A percentile compares a stretch with the other conserved stretches of the same genome.
These are phyloP conservation scores for Pyrenophora graminea DNA, from an alignment of 2,329 filamentous ascomycete genomes.

Conservation along the genomic window DNA sequence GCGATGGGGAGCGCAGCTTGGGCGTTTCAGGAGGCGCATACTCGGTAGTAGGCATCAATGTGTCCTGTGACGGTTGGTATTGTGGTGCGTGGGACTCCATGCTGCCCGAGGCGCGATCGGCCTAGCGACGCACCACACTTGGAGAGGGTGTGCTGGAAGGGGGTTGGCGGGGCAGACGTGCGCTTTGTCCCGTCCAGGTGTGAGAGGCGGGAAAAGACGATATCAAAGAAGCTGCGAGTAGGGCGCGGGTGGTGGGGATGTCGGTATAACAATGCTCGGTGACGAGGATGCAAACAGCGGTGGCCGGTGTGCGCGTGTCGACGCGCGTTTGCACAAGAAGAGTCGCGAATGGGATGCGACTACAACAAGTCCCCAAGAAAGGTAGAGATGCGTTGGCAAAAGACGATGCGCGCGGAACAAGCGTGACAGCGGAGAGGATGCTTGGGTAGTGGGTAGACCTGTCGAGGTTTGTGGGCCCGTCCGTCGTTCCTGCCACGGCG, in stretches of 20 bases:
- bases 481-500: slow-evolving; percentile 4
- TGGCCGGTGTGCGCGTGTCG: slow-evolving; percentile 26
- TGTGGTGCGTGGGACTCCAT: slow-evolving; percentile 37
- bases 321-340: slow-evolving; percentile 21
- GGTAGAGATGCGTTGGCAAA: slow-evolving; percentile 1
- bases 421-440: not conserved
- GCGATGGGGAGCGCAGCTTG: slow-evolving; percentile 25
- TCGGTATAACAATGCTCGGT: slow-evolving; percentile 5
- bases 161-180: slow-evolving; percentile 2
- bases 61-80: slow-evolving; percentile 33
- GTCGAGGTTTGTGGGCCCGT: slow-evolving; percentile 17
- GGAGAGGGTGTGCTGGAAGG: slow-evolving; percentile 12
- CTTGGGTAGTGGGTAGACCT: not conserved
- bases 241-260: slow-evolving; percentile 8
- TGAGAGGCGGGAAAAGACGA: slow-evolving; percentile 3
- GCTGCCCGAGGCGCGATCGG: slow-evolving; percentile 28
- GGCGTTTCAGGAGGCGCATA: slow-evolving; percentile 33
- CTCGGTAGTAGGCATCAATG: slow-evolving; percentile 41
- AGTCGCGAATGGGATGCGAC: slow-evolving; percentile 20
- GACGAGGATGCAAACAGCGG: slow-evolving; percentile 17
- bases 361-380: slow-evolving; percentile 1
- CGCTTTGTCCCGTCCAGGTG: slow-evolving; percentile 13
- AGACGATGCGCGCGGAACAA: slow-evolving; percentile 2
- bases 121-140: slow-evolving; percentile 34
- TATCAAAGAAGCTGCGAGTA: slow-evolving; percentile 2